Percentiles rank a stretch among this genome's conserved stretches.
phyloP scores from a whole-genome alignment of 345 rosid species.

The Salix koriyanagi region DNA sequence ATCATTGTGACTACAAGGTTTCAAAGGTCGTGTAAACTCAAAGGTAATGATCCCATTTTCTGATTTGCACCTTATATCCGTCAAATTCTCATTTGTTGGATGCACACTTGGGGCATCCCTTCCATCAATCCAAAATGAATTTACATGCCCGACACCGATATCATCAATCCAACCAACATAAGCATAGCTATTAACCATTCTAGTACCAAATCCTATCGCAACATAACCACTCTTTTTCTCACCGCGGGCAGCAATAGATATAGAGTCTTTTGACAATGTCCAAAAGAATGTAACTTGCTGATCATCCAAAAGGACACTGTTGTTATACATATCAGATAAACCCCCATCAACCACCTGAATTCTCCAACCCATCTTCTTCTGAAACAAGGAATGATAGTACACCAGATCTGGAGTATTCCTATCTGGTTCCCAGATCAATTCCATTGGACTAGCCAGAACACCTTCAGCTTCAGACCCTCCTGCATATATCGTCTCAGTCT shows the following conservation, averaged over 20 bases:
- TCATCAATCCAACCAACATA: conserved; percentile 90
- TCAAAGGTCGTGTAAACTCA: conserved; percentile 79
- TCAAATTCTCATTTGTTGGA: conserved; percentile 73
- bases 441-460: conserved; percentile 64
- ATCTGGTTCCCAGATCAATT: conserved; percentile 79
- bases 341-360: conserved; percentile 96
- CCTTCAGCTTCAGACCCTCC: conserved; percentile 93
- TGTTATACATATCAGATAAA: conserved; percentile 90
- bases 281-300: conserved; percentile 96
- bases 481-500: conserved; percentile 67
- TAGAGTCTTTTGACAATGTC: conserved; percentile 60
- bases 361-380: conserved; percentile 95
- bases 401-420: conserved; percentile 92
- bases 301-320: conserved; percentile 79
- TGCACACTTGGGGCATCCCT: conserved; percentile 64
- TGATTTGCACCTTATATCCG: conserved; percentile 78
- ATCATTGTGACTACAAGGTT: conserved; percentile 52
- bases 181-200: conserved; percentile 75
- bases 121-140: conserved; percentile 86
- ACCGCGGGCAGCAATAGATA: conserved; percentile 85
- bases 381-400: conserved; percentile 75
- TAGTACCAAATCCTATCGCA: conserved; percentile 79
- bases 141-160: conserved; percentile 67
- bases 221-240: conserved; percentile 94
- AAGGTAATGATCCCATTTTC: conserved; percentile 89